Percentiles rank a stretch among this genome's conserved stretches.
Conservation (phyloP, 2,329 filamentous ascomycete species). For the Magnaporthales sp. region DNA sequence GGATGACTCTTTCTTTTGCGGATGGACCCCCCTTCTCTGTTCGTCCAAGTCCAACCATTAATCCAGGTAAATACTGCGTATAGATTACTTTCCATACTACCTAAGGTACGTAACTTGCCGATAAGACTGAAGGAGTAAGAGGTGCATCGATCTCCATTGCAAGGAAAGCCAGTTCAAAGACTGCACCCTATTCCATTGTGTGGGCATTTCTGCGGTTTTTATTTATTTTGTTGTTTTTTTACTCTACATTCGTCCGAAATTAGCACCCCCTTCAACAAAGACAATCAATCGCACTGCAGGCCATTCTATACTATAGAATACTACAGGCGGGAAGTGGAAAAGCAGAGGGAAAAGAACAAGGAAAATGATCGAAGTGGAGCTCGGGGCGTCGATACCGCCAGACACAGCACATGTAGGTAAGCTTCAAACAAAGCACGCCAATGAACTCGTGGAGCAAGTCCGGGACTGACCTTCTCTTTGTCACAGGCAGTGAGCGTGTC, state of each 20-base stretch:
- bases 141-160: neutral
- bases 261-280: neutral
- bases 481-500: conserved; percentile 88
- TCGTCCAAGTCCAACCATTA: neutral
- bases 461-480: neutral
- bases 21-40: neutral
- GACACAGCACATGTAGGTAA: conserved; percentile 68
- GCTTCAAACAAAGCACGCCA: neutral
- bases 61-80: no score
- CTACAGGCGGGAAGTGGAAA: neutral
- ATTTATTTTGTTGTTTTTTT: neutral
- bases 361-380: conserved; percentile 15
- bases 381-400: conserved; percentile 67
- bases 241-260: neutral
- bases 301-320: no score
- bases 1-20: neutral
- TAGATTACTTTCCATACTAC: no score
- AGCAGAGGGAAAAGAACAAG: neutral
- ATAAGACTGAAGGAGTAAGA: neutral
- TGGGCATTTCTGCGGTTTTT: no score
- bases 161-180: neutral
- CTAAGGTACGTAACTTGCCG: no score
- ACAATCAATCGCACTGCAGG: neutral
- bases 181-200: neutral
- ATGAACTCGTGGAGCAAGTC: no score